Percentiles rank a stretch among this genome's conserved stretches.
Evolutionary conservation across 2,329 filamentous ascomycete genomes (phyloP).

Genomic region (Cytospora piceae): DNA sequence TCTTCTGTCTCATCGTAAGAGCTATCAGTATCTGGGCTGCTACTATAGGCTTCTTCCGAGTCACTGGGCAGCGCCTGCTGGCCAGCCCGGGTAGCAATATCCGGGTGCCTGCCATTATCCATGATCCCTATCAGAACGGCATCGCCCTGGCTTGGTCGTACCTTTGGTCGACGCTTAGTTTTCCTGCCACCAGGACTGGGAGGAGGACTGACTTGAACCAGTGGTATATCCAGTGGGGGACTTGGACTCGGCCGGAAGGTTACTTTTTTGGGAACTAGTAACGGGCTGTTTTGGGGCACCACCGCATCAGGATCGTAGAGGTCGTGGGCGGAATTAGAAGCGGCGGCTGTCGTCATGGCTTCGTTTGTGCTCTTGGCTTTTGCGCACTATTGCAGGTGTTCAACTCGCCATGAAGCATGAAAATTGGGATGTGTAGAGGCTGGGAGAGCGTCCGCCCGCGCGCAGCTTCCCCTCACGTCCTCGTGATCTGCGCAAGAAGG

Average conservation of each 20-base stretch:
- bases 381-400: conserved; percentile 36
- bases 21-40: conserved; percentile 22
- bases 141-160: conserved; percentile 63
- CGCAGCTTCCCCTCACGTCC: conserved; percentile 13
- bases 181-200: conserved; percentile 47
- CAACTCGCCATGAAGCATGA: conserved; percentile 40
- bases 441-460: conserved; percentile 21
- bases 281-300: conserved; percentile 46
- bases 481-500: conserved; percentile 2
- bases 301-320: conserved; percentile 52
- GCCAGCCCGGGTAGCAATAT: conserved; percentile 64
- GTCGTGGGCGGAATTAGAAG: conserved; percentile 42
- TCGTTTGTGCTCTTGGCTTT: conserved; percentile 37
- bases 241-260: conserved; percentile 56
- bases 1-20: conserved; percentile 18
- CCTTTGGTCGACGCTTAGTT: conserved; percentile 58
- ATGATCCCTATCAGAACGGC: conserved; percentile 69
- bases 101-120: conserved; percentile 64
- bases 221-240: conserved; percentile 50
- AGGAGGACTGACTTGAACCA: conserved; percentile 49
- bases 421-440: conserved; percentile 14
- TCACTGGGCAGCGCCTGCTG: conserved; percentile 53
- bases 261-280: conserved; percentile 43
- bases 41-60: conserved; percentile 33
- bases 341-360: conserved; percentile 47